phyloP scores from a whole-genome alignment of 768 basidiomycete genomes.

The Trametes elegans region DNA sequence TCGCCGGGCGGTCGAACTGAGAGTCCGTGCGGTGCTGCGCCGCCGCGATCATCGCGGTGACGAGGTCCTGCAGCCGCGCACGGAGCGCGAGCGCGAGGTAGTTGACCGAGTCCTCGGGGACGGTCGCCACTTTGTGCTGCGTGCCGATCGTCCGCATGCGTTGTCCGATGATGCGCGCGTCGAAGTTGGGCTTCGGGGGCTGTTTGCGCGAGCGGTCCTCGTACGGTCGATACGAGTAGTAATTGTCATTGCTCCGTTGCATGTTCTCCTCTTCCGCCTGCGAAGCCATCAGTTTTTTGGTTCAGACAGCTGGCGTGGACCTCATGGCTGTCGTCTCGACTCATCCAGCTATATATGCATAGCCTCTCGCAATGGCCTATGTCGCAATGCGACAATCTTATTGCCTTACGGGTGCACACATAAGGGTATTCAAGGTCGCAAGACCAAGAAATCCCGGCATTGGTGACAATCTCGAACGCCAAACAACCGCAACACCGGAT shows the following conservation, averaged over 20 bases:
- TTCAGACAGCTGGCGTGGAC: too few relatives aligned
- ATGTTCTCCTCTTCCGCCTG: slow-evolving; percentile 87
- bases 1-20: slow-evolving; percentile 64
- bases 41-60: slow-evolving; percentile 66
- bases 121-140: slow-evolving; percentile 62
- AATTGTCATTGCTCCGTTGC: slow-evolving; percentile 62
- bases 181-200: slow-evolving; percentile 65
- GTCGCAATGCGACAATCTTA: too few relatives aligned
- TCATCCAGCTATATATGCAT: too few relatives aligned
- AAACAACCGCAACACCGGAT: too few relatives aligned
- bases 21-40: slow-evolving; percentile 68
- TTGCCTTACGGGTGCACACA: too few relatives aligned
- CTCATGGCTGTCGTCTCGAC: too few relatives aligned
- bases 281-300: neutral
- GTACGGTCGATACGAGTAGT: slow-evolving; percentile 59
- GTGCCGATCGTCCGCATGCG: slow-evolving; percentile 68
- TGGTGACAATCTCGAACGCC: too few relatives aligned
- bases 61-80: slow-evolving; percentile 65
- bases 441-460: too few relatives aligned
- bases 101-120: slow-evolving; percentile 71
- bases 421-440: too few relatives aligned
- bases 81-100: slow-evolving; percentile 81
- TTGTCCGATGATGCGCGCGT: slow-evolving; percentile 58
- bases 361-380: too few relatives aligned
- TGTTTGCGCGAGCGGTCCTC: slow-evolving; percentile 83